A percentile compares a stretch with the other conserved stretches of the same genome.
These are phyloP conservation scores for Candida ovalis DNA, from an alignment of 805 yeast genomes.

Conservation along the genomic window DNA sequence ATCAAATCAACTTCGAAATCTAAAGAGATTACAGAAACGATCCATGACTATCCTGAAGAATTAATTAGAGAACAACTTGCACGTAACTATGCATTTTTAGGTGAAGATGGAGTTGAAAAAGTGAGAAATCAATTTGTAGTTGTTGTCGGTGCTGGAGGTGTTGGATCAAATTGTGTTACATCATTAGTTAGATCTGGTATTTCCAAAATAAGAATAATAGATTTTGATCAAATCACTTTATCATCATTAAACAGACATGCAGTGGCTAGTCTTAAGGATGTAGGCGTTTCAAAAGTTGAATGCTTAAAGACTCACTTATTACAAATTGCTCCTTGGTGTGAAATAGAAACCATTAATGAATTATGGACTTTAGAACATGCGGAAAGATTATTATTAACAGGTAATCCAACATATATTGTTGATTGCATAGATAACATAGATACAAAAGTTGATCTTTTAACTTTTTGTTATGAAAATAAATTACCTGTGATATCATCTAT, in stretches of 20 bases:
- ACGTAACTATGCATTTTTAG: slow-evolving; percentile 86
- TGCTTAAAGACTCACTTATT: slow-evolving; percentile 66
- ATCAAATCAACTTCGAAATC: background rate
- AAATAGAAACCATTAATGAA: slow-evolving; percentile 71
- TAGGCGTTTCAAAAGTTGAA: slow-evolving; percentile 86
- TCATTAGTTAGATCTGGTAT: slow-evolving; percentile 92
- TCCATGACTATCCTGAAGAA: slow-evolving; percentile 49
- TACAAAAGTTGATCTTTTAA: slow-evolving; percentile 88
- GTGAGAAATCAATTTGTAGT: slow-evolving; percentile 70
- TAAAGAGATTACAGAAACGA: slow-evolving; percentile 7
- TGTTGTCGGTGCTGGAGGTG: slow-evolving; percentile 95
- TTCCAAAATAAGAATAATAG: slow-evolving; percentile 72
- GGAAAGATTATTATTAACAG: slow-evolving; percentile 51
- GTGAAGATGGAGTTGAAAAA: slow-evolving; percentile 75
- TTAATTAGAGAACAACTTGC: slow-evolving; percentile 90
- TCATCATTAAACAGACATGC: slow-evolving; percentile 93
- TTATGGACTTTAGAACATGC: slow-evolving; percentile 72
- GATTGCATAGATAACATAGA: slow-evolving; percentile 97
- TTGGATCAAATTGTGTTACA: slow-evolving; percentile 93
- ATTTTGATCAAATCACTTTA: slow-evolving; percentile 93
- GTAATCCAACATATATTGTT: slow-evolving; percentile 71
- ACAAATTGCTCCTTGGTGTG: slow-evolving; percentile 91
- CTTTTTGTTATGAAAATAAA: slow-evolving; percentile 57
- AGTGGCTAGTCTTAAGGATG: slow-evolving; percentile 86
- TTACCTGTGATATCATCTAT: slow-evolving; percentile 82